Base-by-base conservation (phyloP, 495 filamentous ascomycete genomes). In the Copromyces sp. region DNA sequence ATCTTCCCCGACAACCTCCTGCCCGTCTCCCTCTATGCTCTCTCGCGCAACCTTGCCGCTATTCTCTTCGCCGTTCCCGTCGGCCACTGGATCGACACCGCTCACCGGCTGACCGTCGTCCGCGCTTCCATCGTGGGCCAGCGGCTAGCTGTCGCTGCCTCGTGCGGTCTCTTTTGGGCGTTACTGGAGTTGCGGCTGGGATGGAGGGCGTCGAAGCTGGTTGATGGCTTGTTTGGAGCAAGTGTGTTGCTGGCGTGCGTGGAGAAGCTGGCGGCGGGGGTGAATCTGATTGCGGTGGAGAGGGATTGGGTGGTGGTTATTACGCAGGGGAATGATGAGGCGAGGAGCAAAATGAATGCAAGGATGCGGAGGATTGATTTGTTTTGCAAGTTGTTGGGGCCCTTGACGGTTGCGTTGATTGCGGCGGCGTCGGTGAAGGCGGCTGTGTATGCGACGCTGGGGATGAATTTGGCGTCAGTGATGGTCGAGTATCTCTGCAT, bases 331-430 rank as follows among this genome's bases (percentile, higher is more conserved):
- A 70, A 79, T 14, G 73, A 75, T 14, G 69, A 59, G 1, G 75
- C 59, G 1, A 61, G 74, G 1, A 53, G 70, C 47, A 72, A 68
- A n/a, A 68, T 91, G 17, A 93, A 92, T 76, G 84, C 90, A 0
- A 82, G 82, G 2, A 92, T 93, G 88, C 83, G 91, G 39, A 85
- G 90, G 1, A 92, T 93, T 70, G 91, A 93, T 75, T 82, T 93
- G 14, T 79, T 89, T 47, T 93, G 91, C 83, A 93, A 93, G 77
- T 85, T 93, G 8, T 59, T 89, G 9, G 90, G 86, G 0, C 91
- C 91, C 0, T 77, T 91, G 0, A 78, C 85, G 29, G 87, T 91
- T 32, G 86, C 89, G 5, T 65, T 85, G 9, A 71, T 87, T 16
- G 81, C 80, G 40, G 72, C 47, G 4, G 39, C 65, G 2, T 86